Conservation (phyloP, 2,329 filamentous ascomycete species). For the Fusarium cyanostomum region DNA sequence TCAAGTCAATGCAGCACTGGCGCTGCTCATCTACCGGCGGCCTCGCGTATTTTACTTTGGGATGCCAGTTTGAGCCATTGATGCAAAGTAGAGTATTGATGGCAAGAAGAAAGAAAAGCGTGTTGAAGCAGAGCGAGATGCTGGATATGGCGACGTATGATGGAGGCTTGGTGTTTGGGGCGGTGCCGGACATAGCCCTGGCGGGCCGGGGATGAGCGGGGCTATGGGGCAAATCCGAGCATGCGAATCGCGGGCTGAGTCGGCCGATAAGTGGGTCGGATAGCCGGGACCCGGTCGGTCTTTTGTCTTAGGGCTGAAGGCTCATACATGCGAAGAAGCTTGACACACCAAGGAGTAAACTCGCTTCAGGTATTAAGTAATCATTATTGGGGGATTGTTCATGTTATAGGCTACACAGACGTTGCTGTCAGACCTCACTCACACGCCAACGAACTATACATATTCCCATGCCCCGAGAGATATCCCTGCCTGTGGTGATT, state of each 20-base stretch:
- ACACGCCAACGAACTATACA: constrained; percentile 46
- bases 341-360: no score
- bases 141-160: not conserved
- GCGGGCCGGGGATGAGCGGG: not conserved
- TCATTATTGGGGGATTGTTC: no score
- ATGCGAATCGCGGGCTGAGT: not conserved
- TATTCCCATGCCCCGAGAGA: constrained; percentile 50
- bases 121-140: constrained; percentile 7
- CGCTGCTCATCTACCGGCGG: constrained; percentile 37
- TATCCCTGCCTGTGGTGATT: constrained; percentile 38
- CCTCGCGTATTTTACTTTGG: constrained; percentile 49
- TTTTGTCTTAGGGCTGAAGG: not conserved
- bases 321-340: no score
- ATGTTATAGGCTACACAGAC: no score
- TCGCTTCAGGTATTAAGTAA: no score
- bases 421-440: constrained; percentile 13
- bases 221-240: constrained; percentile 28
- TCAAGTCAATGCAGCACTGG: constrained; percentile 34
- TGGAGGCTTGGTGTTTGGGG: constrained; percentile 7
- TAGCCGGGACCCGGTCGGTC: not conserved
- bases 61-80: constrained; percentile 40
- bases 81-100: not conserved
- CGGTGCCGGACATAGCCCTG: not conserved
- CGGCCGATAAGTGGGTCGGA: not conserved
- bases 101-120: not conserved